Evolutionary conservation across 2,329 filamentous ascomycete genomes (phyloP).

Genomic region (Hirsutella minnesotensis): DNA sequence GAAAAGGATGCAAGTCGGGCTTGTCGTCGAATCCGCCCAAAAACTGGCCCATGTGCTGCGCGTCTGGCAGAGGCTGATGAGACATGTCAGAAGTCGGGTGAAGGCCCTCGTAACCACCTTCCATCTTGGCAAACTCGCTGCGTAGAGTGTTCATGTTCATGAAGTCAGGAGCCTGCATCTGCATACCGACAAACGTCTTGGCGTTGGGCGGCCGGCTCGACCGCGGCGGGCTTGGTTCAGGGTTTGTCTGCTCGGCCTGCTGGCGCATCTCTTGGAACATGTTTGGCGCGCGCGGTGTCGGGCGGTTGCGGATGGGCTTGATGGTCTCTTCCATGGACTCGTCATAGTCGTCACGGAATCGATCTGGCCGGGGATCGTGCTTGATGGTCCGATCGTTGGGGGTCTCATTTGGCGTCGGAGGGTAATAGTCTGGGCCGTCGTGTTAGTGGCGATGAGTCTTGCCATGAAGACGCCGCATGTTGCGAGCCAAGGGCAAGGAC

Average conservation of each 20-base stretch:
- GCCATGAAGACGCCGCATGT: background rate
- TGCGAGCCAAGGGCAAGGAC: constrained; percentile 12
- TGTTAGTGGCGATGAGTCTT: constrained; percentile 3
- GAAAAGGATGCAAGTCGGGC: constrained; percentile 23
- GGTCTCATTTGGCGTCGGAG: constrained; percentile 56
- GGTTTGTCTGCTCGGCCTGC: constrained; percentile 38
- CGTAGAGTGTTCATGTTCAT: constrained; percentile 39
- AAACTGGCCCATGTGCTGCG: constrained; percentile 33
- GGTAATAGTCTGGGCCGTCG: constrained; percentile 41
- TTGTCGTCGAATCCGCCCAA: constrained; percentile 30
- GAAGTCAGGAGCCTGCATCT: constrained; percentile 44
- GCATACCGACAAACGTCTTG: constrained; percentile 32
- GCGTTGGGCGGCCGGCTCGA: constrained; percentile 35
- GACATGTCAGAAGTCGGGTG: constrained; percentile 20
- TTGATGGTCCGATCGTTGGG: constrained; percentile 38
- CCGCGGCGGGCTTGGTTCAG: constrained; percentile 43
- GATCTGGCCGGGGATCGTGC: constrained; percentile 26
- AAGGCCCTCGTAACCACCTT: constrained; percentile 19
- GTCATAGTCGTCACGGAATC: constrained; percentile 51
- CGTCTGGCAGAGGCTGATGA: constrained; percentile 34
- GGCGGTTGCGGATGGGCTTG: constrained; percentile 37
- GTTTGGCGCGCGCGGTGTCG: constrained; percentile 32
- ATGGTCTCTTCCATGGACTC: constrained; percentile 57
- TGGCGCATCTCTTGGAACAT: constrained; percentile 49
- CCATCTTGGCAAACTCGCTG: constrained; percentile 30